Evolutionary conservation across 2,329 filamentous ascomycete species (phyloP).

Genomic region (Colletotrichum endophyticum): DNA sequence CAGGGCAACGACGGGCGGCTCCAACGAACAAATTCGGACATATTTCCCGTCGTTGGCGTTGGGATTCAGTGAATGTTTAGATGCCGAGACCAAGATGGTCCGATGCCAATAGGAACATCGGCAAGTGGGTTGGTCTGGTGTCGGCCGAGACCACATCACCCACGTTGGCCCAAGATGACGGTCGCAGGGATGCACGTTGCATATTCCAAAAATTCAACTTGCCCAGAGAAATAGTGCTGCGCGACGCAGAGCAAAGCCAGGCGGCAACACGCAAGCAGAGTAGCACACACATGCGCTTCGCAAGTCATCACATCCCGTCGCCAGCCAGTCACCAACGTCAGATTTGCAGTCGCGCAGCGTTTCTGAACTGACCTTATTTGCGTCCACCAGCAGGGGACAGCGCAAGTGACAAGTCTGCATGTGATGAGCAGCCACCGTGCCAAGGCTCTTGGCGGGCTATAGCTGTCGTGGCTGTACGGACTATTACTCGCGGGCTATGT

Average conservation of each 20-base stretch:
- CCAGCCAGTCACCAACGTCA: background rate
- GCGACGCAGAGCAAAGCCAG: background rate
- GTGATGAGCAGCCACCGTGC: background rate
- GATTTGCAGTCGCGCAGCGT: background rate
- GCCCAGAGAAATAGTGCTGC: background rate
- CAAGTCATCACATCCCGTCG: background rate
- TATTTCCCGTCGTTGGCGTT: background rate
- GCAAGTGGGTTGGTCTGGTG: background rate
- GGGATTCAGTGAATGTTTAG: background rate
- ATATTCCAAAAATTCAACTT: background rate
- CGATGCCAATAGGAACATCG: background rate
- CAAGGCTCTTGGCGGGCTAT: constrained; percentile 2
- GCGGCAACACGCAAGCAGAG: background rate
- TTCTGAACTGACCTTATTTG: background rate
- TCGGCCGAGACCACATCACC: background rate
- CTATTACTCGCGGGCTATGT: background rate
- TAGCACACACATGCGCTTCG: background rate
- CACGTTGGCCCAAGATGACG: background rate
- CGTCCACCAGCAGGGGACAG: background rate
- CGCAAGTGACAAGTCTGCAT: background rate
- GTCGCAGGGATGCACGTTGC: background rate
- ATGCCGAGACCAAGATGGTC: background rate
- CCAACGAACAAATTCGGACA: background rate
- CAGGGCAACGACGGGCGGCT: background rate
- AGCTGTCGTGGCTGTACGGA: background rate